Evolutionary conservation across 140 eudicot species (phyloP).

Genomic region (Oenanthe javanica): DNA sequence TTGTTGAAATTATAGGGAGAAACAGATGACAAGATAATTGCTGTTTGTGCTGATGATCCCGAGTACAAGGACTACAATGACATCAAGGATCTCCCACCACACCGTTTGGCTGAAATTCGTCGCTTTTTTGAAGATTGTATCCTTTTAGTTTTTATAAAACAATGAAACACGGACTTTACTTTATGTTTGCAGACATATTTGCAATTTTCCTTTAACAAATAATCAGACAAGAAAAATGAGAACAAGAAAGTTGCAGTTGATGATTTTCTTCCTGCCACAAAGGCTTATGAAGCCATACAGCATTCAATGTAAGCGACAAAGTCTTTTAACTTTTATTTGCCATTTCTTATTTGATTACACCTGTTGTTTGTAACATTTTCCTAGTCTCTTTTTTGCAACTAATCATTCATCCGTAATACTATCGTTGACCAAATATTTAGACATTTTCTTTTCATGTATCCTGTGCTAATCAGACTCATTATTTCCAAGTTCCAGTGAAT

Average conservation of each 20-base stretch:
- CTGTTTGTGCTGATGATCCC: conserved; percentile 97
- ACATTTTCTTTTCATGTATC: neutral
- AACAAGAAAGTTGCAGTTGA: conserved; percentile 91
- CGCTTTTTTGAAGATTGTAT: conserved; percentile 98
- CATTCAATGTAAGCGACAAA: conserved; percentile 56
- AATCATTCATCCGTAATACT: neutral
- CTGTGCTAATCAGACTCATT: neutral
- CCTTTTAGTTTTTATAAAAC: conserved; percentile 21
- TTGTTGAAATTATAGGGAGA: conserved; percentile 49
- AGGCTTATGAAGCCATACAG: conserved; percentile 66
- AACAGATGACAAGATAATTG: conserved; percentile 91
- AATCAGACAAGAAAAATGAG: conserved; percentile 81
- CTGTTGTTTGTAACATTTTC: neutral
- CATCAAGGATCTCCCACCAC: conserved; percentile 93
- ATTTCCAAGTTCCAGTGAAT: neutral
- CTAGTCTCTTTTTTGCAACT: neutral
- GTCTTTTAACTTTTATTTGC: neutral
- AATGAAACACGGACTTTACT: neutral
- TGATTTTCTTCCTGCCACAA: conserved; percentile 66
- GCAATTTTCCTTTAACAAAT: conserved; percentile 23
- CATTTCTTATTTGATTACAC: neutral
- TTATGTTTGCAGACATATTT: neutral
- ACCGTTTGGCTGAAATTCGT: conserved; percentile 92
- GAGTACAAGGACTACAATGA: conserved; percentile 76
- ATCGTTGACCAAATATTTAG: neutral